Base-by-base conservation (phyloP, 2,329 filamentous ascomycete genomes). In the Domatiomyces globalis region DNA sequence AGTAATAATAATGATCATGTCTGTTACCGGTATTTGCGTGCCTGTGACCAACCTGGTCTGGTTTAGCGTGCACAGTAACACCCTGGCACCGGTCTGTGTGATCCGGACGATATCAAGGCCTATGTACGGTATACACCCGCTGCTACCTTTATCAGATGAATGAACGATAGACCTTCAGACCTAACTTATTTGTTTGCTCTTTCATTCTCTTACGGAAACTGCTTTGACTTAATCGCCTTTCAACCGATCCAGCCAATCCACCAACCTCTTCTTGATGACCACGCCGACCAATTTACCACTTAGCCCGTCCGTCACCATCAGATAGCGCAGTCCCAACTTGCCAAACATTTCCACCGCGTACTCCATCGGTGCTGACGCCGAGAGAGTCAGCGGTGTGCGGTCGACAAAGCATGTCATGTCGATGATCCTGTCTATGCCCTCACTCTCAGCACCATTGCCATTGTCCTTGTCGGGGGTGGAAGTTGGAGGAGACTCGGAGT, bases 321-420 rank as follows among this genome's bases (percentile, higher is more conserved):
- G 54, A 64, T 79, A 70, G 52, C 76, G 64, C 56, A 47, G 55
- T 0, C 77, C 77, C 43, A 81, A 58, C 60, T 78, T 78, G 2
- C 71, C 72, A 65, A 80, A 79, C 71, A 80, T 74, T 62, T 80
- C 77, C 1, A 79, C 73, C 0, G 71, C 75, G 61, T 77, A 77
- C 61, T 81, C 78, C 58, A 80, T 67, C 8, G 77, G 77, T 44
- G 77, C 75, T 45, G 70, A 69, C 1, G 67, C 69, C 50, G 68
- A 73, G 5, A 80, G 62, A 1, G 65, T 72, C 51, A 80, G 54
- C 1, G 76, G 76, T 15, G 74, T 78, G 1, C 71, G 66, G 59
- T 80, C 77, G 1, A 80, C 69, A 56, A 79, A 75, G 1, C 65
- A 66, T 0, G 67, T 65, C 10, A 80, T 58, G 46, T 75, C 71